Conservation (phyloP, 495 filamentous ascomycete species). For the Extremus antarcticus region DNA sequence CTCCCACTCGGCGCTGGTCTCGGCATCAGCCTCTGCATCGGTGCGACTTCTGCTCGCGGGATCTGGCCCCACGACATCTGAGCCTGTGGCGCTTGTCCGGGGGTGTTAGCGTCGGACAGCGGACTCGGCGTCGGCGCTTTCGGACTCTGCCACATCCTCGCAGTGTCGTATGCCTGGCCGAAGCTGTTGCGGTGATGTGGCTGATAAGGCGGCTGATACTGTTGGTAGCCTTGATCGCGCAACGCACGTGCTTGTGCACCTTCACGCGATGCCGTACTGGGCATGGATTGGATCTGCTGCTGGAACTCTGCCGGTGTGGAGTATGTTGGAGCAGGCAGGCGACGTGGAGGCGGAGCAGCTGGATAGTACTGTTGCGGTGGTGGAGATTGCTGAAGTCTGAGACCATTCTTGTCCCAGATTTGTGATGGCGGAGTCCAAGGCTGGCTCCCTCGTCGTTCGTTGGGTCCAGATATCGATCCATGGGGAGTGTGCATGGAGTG, state of each 20-base stretch:
- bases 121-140: slow-evolving; percentile 19
- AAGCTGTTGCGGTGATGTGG: slow-evolving; percentile 7
- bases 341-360: slow-evolving; percentile 3
- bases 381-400: neutral
- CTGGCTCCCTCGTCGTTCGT: slow-evolving; percentile 1
- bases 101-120: slow-evolving; percentile 12
- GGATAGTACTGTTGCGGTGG: neutral
- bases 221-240: slow-evolving; percentile 11
- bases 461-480: neutral
- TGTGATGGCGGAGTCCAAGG: slow-evolving; percentile 21
- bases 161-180: slow-evolving; percentile 8
- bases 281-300: slow-evolving; percentile 10
- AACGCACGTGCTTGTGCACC: slow-evolving; percentile 14
- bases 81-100: neutral
- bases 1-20: neutral
- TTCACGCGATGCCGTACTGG: slow-evolving; percentile 13
- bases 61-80: neutral
- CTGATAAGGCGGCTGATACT: slow-evolving; percentile 1
- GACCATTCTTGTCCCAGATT: slow-evolving; percentile 7
- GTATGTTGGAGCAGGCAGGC: slow-evolving; percentile 8
- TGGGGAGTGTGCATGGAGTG: slow-evolving; percentile 7
- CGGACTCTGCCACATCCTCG: slow-evolving; percentile 14
- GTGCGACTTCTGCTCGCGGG: neutral
- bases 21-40: neutral
- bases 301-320: slow-evolving; percentile 15